Conservation (phyloP, 164 flowering plant genomes). For the Stephania yunnanensis region DNA sequence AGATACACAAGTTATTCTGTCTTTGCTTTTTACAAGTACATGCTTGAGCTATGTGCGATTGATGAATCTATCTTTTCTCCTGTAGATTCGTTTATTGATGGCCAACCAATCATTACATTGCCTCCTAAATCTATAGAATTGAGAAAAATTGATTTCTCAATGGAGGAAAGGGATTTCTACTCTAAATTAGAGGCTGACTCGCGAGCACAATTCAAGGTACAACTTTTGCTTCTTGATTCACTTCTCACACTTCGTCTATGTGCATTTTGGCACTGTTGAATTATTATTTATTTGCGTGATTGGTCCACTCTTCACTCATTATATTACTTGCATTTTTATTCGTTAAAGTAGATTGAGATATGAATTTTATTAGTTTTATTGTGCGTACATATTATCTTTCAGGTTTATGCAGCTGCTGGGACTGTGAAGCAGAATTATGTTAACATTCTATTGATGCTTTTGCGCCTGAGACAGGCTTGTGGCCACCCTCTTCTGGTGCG, state of each 20-base stretch:
- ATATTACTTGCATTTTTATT: not conserved
- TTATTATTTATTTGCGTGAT: not conserved
- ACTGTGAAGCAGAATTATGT: conserved; percentile 97
- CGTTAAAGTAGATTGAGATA: not conserved
- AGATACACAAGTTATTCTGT: not conserved
- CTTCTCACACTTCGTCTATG: not conserved
- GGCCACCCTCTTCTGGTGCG: conserved; percentile 90
- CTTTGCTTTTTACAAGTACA: not conserved
- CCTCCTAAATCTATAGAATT: conserved; percentile 71
- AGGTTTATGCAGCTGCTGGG: conserved; percentile 97
- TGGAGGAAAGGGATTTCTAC: conserved; percentile 76
- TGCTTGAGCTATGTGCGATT: not conserved
- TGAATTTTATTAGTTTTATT: not conserved
- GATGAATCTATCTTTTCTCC: not conserved
- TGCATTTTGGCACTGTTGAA: not conserved
- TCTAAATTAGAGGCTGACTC: conserved; percentile 74
- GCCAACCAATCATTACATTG: conserved; percentile 72
- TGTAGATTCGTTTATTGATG: conserved; percentile 79
- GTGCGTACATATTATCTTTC: conserved; percentile 16
- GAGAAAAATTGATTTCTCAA: conserved; percentile 70
- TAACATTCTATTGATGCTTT: conserved; percentile 87
- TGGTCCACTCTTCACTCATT: not conserved
- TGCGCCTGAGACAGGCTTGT: conserved; percentile 99
- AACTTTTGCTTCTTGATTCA: conserved; percentile 9
- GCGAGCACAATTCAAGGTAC: conserved; percentile 74